phyloP scores from a whole-genome alignment of 768 basidiomycete species.

The Phaeotremella skinneri region DNA sequence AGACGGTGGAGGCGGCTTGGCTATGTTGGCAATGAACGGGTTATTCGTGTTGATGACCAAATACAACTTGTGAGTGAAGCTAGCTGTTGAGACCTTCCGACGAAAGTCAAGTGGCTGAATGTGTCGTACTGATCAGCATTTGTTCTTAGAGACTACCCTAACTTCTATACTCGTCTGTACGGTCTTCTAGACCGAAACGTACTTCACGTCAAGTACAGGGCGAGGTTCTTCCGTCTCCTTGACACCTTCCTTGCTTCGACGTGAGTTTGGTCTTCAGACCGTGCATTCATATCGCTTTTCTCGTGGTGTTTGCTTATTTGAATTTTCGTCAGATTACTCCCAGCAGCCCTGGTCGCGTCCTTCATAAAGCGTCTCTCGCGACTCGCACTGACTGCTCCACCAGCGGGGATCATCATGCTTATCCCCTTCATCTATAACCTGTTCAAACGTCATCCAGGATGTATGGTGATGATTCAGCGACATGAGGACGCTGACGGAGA shows the following conservation, averaged over 20 bases:
- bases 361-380: conserved; percentile 89
- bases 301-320: conserved; percentile 4
- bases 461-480: conserved; percentile 91
- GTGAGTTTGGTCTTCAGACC: conserved; percentile 58
- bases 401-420: conserved; percentile 83
- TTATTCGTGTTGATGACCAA: conserved; percentile 86
- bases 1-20: conserved; percentile 69
- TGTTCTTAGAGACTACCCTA: conserved; percentile 78
- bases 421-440: conserved; percentile 94
- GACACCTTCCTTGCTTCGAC: conserved; percentile 90
- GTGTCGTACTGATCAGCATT: neutral
- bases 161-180: conserved; percentile 89
- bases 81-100: neutral
- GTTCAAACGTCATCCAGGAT: conserved; percentile 82
- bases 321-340: conserved; percentile 68
- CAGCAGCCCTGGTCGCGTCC: conserved; percentile 85
- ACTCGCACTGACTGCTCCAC: conserved; percentile 78
- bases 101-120: neutral
- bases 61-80: conserved; percentile 75
- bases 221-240: conserved; percentile 88
- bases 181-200: conserved; percentile 81
- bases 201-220: conserved; percentile 85
- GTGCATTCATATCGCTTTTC: too few relatives aligned
- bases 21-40: conserved; percentile 84
- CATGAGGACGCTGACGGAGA: conserved; percentile 36